These are phyloP conservation scores for Penicillium canariense DNA, from an alignment of 495 filamentous ascomycete genomes.

Conservation along the genomic window DNA sequence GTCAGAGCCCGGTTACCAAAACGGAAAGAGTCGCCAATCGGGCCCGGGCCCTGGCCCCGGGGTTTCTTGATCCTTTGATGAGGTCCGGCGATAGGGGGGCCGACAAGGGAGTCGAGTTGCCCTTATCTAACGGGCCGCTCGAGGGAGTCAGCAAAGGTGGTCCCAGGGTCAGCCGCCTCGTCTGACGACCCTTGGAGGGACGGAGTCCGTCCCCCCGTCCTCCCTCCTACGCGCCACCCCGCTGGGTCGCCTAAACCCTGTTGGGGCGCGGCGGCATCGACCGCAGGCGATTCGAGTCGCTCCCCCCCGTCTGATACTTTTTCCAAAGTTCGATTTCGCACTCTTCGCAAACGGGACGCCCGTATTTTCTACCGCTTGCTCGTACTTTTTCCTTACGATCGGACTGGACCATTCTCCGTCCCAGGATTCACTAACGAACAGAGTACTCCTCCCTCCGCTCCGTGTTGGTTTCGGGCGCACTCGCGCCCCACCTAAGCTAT, in stretches of 20 bases:
- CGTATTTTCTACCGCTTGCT: neutral
- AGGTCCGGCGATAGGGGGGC: no score
- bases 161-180: no score
- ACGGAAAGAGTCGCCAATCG: slow-evolving; percentile 6
- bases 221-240: slow-evolving; percentile 3
- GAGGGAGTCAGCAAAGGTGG: neutral
- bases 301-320: neutral
- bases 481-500: slow-evolving; percentile 12
- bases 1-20: slow-evolving; percentile 8
- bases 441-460: no score
- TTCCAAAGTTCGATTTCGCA: neutral
- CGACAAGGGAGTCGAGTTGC: no score
- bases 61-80: no score
- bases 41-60: neutral
- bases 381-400: neutral
- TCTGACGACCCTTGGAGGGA: no score
- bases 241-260: slow-evolving; percentile 12
- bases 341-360: no score
- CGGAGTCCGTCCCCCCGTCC: no score
- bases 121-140: neutral
- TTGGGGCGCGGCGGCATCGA: slow-evolving; percentile 3
- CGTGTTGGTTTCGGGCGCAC: neutral
- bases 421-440: no score
- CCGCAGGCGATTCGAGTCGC: slow-evolving; percentile 4
- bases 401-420: no score